Percentiles rank a stretch among this genome's conserved stretches.
Evolutionary conservation across 2,329 filamentous ascomycete species (phyloP).

Genomic region (Trichoderma harzianum): DNA sequence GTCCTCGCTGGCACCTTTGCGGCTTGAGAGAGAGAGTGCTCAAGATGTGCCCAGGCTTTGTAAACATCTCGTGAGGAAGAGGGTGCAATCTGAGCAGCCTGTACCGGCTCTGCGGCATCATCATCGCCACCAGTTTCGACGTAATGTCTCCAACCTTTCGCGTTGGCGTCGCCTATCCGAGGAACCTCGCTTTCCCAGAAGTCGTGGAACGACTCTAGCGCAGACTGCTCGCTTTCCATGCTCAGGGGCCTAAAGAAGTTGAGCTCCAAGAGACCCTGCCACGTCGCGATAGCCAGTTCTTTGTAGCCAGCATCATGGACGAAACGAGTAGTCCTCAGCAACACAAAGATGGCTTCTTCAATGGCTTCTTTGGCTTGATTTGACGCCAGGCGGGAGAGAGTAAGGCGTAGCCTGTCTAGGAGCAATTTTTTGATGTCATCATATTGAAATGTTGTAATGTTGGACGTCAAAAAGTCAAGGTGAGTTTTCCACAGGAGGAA

Average conservation of each 20-base stretch:
- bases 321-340: slow-evolving; percentile 71
- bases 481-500: slow-evolving; percentile 70
- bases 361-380: slow-evolving; percentile 14
- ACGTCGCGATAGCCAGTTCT: slow-evolving; percentile 73
- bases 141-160: slow-evolving; percentile 67
- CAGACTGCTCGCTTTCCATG: slow-evolving; percentile 25
- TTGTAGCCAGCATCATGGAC: slow-evolving; percentile 72
- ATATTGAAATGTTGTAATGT: slow-evolving; percentile 63
- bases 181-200: slow-evolving; percentile 88
- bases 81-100: slow-evolving; percentile 13
- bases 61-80: slow-evolving; percentile 43
- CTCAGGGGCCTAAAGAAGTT: slow-evolving; percentile 57
- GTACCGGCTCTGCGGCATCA: slow-evolving; percentile 40
- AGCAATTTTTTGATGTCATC: slow-evolving; percentile 61
- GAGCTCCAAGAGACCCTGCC: slow-evolving; percentile 79
- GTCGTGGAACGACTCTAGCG: slow-evolving; percentile 52
- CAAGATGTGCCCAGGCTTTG: slow-evolving; percentile 51
- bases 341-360: slow-evolving; percentile 57
- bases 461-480: slow-evolving; percentile 69
- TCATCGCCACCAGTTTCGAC: slow-evolving; percentile 33
- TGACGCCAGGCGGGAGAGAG: slow-evolving; percentile 17
- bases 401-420: slow-evolving; percentile 44
- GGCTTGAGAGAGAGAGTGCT: slow-evolving; percentile 46
- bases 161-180: slow-evolving; percentile 70
- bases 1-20: slow-evolving; percentile 67